Evolutionary conservation across 1,139 yeast species (phyloP), one percentile per base, ranked within the genome.

Genomic region (Tardiomyces depauwii): DNA sequence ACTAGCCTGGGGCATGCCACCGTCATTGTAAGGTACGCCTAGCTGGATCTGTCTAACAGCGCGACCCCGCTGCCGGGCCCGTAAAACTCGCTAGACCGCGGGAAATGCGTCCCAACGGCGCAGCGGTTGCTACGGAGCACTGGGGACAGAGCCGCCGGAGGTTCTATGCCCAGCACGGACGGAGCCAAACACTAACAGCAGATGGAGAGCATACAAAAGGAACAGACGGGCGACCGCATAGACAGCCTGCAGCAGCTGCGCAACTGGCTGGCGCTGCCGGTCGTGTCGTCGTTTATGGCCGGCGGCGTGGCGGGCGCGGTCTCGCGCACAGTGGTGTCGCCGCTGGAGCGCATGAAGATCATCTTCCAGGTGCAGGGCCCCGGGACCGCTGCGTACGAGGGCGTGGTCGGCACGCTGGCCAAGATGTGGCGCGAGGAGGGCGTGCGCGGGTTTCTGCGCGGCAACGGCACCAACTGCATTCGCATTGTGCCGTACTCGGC

Each of bases 401-500:
- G 97, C 1, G 79, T 89, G 60, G 71, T 81, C 51, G 74, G 82
- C 9, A 87, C 96, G 0, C 77, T 91, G 6, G 62, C 67, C 50
- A 80, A 82, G 55, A 85, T 91, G 77, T 89, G 88, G 74, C 67
- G 67, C 45, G 96, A 88, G 50, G 98, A 91, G 69, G 96, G 97
- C 10, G 74, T 86, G 74, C 71, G 78, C 49, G 96, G 98, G 0
- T 71, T 85, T 55, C 85, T 87, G 64, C 70, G 97, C 44, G 98
- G 98, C 1, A 91, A 91, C 63, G 84, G 89, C 0, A 71, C 87
- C 50, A 91, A 91, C 63, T 89, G 97, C 68, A 65, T 91, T 2
- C 71, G 98, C 47, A 86, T 91, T 32, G 78, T 91, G 52, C 98
- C 98, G 0, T 91, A 91, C 62, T 81, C 93, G 52, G 97, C 98